A percentile compares a stretch with the other conserved stretches of the same genome.
These are phyloP conservation scores for Saccharomycopsis sp. DNA, from an alignment of 805 yeast species.

Conservation along the genomic window DNA sequence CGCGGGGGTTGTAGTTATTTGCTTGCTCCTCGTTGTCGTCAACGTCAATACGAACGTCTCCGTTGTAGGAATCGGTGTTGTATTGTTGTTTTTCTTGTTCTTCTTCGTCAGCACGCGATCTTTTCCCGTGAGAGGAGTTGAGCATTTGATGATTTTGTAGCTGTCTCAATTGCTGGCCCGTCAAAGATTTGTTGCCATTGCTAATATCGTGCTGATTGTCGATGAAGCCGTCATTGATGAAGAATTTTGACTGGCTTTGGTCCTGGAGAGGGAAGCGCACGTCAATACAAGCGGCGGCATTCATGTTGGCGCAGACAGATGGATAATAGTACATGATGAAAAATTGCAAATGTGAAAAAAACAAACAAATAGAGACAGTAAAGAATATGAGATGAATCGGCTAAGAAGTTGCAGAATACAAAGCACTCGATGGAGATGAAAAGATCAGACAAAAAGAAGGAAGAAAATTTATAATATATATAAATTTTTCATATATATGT, in stretches of 20 bases:
- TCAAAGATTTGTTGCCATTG: conserved; percentile 6
- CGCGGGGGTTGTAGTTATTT: background rate
- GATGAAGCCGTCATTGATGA: conserved; percentile 1
- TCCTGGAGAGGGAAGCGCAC: conserved; percentile 3
- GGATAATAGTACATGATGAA: conserved; percentile 20
- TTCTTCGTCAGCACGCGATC: conserved; percentile 5
- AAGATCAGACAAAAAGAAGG: too few species aligned
- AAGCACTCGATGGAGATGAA: too few species aligned
- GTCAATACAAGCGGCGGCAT: conserved; percentile 16
- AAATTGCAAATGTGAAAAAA: background rate
- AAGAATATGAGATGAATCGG: too few species aligned
- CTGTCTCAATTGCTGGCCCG: conserved; percentile 11
- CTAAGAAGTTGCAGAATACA: too few species aligned
- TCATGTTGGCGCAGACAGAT: conserved; percentile 19
- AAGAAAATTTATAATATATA: too few species aligned
- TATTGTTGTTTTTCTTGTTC: background rate
- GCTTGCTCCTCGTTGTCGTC: too few species aligned
- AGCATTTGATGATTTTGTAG: conserved; percentile 12
- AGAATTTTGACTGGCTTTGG: conserved; percentile 4
- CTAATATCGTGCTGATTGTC: background rate
- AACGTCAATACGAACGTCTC: too few species aligned
- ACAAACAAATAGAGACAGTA: too few species aligned
- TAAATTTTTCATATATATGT: too few species aligned
- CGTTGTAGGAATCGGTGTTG: too few species aligned
- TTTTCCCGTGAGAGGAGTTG: conserved; percentile 6